phyloP scores from a whole-genome alignment of 1,284 basidiomycete genomes.

The Farysia itapuensis region DNA sequence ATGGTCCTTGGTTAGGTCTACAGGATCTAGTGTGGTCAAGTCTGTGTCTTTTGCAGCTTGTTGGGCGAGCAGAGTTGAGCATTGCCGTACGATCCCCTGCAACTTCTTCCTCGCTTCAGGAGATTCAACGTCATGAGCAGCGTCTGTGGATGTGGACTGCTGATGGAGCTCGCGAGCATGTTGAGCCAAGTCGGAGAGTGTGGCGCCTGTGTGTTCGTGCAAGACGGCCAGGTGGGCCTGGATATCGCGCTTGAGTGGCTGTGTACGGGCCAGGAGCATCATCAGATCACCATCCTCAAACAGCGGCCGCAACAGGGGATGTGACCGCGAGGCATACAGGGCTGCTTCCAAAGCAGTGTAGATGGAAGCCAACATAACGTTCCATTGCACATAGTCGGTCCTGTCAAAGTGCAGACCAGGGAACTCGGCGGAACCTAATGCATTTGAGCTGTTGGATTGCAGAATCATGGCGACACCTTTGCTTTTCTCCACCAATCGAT shows the following conservation, averaged over 20 bases:
- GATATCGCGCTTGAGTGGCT: conserved; percentile 9
- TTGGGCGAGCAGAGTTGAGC: neutral
- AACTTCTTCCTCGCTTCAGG: neutral
- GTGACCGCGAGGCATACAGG: neutral
- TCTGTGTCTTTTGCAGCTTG: neutral
- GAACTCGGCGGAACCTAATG: neutral
- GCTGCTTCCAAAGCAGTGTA: conserved; percentile 20
- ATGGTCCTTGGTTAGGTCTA: conserved; percentile 8
- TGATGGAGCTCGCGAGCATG: conserved; percentile 1
- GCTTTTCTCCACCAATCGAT: conserved; percentile 31
- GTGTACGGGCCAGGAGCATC: conserved; percentile 5
- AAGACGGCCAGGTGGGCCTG: conserved; percentile 13
- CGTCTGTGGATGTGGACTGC: neutral
- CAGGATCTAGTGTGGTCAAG: neutral
- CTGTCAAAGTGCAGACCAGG: conserved; percentile 10
- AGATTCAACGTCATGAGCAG: conserved; percentile 1
- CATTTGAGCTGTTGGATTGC: neutral
- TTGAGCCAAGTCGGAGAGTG: conserved; percentile 9
- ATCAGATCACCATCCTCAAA: conserved; percentile 6
- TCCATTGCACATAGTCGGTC: conserved; percentile 37
- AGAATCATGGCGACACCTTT: conserved; percentile 32
- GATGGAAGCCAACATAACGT: conserved; percentile 40
- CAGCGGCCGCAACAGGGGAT: conserved; percentile 1
- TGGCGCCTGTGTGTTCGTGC: conserved; percentile 9
- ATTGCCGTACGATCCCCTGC: neutral